These are phyloP conservation scores for Gryganskiella cystojenkinii DNA, from an alignment of 192 early-diverging fungal species.

Conservation along the genomic window DNA sequence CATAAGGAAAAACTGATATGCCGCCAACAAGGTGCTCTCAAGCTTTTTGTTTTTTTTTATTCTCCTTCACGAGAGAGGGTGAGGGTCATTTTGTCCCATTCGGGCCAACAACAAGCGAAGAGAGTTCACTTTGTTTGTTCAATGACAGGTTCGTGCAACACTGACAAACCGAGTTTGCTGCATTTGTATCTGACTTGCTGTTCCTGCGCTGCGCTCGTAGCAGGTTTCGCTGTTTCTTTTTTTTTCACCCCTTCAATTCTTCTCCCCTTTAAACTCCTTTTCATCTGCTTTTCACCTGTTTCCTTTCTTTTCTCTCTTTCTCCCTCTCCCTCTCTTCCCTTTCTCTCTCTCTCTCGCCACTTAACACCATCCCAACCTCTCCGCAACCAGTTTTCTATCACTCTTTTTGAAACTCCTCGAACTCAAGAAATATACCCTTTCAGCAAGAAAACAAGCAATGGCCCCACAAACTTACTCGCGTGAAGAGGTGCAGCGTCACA, in stretches of 20 bases:
- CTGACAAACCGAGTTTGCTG: no score
- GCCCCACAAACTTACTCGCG: slow-evolving; percentile 52
- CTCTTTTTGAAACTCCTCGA: neutral
- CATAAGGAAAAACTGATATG: no score
- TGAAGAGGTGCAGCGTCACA: slow-evolving; percentile 81
- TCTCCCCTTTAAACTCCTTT: neutral
- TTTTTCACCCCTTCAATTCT: slow-evolving; percentile 5
- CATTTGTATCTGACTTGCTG: no score
- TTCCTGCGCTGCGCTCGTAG: no score
- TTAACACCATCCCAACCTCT: neutral
- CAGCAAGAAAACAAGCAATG: slow-evolving; percentile 1
- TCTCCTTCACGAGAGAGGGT: no score
- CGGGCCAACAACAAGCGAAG: no score
- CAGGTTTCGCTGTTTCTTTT: neutral
- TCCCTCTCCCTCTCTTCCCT: neutral
- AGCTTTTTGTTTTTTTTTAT: no score
- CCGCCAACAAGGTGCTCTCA: no score
- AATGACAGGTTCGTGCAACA: no score
- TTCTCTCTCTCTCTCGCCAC: neutral
- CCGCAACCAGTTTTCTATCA: neutral
- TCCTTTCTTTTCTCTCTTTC: neutral
- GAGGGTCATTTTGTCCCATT: no score
- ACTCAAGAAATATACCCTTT: neutral
- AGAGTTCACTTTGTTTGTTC: no score
- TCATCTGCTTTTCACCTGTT: neutral